Evolutionary conservation across 225 moss, liverwort and hornwort genomes (phyloP), one percentile per base, ranked within the genome.

Genomic region (Neckera pumila): DNA sequence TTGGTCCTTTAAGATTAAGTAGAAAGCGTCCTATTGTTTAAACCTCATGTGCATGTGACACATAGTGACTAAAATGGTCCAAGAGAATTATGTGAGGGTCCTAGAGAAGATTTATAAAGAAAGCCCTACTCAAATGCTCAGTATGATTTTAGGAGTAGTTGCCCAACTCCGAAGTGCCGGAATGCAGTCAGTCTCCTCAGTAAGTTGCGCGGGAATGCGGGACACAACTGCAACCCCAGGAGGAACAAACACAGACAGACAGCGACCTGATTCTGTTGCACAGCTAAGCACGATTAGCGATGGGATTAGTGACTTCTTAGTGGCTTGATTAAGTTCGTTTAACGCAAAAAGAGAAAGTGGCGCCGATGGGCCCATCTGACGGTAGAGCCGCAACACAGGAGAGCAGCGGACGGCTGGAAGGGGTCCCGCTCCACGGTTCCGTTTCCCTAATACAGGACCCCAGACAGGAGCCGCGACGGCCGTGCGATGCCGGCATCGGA

Each of bases 371-470:
- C 10, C 6, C 78, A 78, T 78, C 78, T 0, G 23, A 56, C 78
- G 78, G 56, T 10, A 10, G 6, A 4, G 78, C 78, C 56, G 56
- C 78, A 7, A 56, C 6, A 10, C 78, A 2, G 78, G 79, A 28
- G 40, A 19, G 7, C 9, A 90, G 88, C 90, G 25, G 33, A 88
- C 49, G 90, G 85, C 51, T 4, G 61, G 14, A 2, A 13, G 61
- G 59, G 36, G 80, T 7, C 75, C 57, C 19, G 51, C 31, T 45
- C n/a, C 59, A 0, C 20, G 72, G 45, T 14, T 70, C 54, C 57
- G 81, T 81, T 90, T 81, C 90, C 90, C 88, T 88, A 88, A 90
- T 75, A 85, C 53, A 66, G 80, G 84, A 74, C 12, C 87, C 11
- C 70, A 1, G 0, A 0, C 6, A 6, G 45, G 22, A 9, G 56